phyloP scores from a whole-genome alignment of 192 early-diverging fungal species.

The Coemansia sp. region DNA sequence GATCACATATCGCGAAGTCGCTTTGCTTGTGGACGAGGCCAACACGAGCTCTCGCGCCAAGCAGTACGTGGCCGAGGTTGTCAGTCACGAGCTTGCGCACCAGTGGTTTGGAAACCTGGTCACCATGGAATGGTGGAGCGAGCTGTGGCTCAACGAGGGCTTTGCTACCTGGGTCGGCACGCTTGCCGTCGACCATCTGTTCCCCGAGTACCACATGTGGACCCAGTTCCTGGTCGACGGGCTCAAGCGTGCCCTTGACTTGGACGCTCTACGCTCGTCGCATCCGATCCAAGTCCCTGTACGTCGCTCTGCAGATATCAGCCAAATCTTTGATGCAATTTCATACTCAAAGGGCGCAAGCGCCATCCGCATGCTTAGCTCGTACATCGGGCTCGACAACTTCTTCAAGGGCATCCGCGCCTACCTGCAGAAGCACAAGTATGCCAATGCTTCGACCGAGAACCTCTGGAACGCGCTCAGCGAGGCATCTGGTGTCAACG shows the following conservation, averaged over 20 bases:
- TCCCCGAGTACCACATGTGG: constrained; percentile 95
- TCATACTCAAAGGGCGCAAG: constrained; percentile 88
- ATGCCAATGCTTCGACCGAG: constrained; percentile 79
- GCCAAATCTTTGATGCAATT: constrained; percentile 95
- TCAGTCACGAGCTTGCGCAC: constrained; percentile 86
- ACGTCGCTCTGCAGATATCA: constrained; percentile 79
- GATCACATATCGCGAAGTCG: constrained; percentile 85
- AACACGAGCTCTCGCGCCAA: constrained; percentile 72
- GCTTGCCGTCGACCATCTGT: constrained; percentile 83
- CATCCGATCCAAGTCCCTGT: constrained; percentile 94
- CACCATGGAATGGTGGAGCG: constrained; percentile 95
- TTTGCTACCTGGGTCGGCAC: constrained; percentile 97
- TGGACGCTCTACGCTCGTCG: constrained; percentile 83
- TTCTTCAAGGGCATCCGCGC: constrained; percentile 70
- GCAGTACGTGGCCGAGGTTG: constrained; percentile 83
- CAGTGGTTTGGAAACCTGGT: constrained; percentile 96
- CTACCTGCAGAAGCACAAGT: constrained; percentile 83
- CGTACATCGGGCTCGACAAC: constrained; percentile 66
- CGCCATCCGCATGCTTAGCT: constrained; percentile 91
- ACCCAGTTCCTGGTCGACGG: constrained; percentile 80
- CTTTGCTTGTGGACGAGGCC: constrained; percentile 82
- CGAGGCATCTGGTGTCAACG: constrained; percentile 78
- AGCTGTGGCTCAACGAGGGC: constrained; percentile 95
- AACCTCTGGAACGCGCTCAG: constrained; percentile 86
- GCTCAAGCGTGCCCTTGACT: constrained; percentile 68